A percentile compares a stretch with the other conserved stretches of the same genome.
Conservation (phyloP, 192 early-diverging fungal genomes). For the Podila horticola region DNA sequence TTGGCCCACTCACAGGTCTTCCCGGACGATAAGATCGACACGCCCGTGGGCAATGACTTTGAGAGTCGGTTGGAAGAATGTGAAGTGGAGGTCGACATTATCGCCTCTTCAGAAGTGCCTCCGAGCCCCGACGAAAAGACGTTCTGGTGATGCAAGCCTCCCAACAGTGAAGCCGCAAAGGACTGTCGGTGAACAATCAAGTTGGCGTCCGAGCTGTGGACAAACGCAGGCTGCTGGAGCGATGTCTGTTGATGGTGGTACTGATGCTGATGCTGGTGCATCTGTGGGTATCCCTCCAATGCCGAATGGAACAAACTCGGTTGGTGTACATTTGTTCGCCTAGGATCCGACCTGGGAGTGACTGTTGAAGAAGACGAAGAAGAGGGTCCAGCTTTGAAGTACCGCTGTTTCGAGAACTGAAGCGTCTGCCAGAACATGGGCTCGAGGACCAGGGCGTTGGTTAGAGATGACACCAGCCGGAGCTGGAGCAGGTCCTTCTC, state of each 20-base stretch:
- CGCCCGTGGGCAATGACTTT: neutral
- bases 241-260: neutral
- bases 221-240: neutral
- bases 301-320: neutral
- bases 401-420: slow-evolving; percentile 9
- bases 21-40: neutral
- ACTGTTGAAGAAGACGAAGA: neutral
- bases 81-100: neutral
- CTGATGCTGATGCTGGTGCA: neutral
- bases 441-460: slow-evolving; percentile 27
- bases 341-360: too few relatives aligned
- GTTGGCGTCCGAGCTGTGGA: slow-evolving; percentile 24
- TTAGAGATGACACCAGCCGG: slow-evolving; percentile 14
- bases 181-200: slow-evolving; percentile 13
- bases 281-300: neutral
- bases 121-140: neutral
- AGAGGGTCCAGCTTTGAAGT: neutral
- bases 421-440: slow-evolving; percentile 28
- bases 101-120: neutral
- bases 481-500: slow-evolving; percentile 10
- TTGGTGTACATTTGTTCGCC: neutral
- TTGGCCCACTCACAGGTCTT: neutral
- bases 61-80: neutral
- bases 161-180: slow-evolving; percentile 10
- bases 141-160: neutral